Base-by-base conservation (phyloP, 768 basidiomycete genomes). In the Lentinula sp. region DNA sequence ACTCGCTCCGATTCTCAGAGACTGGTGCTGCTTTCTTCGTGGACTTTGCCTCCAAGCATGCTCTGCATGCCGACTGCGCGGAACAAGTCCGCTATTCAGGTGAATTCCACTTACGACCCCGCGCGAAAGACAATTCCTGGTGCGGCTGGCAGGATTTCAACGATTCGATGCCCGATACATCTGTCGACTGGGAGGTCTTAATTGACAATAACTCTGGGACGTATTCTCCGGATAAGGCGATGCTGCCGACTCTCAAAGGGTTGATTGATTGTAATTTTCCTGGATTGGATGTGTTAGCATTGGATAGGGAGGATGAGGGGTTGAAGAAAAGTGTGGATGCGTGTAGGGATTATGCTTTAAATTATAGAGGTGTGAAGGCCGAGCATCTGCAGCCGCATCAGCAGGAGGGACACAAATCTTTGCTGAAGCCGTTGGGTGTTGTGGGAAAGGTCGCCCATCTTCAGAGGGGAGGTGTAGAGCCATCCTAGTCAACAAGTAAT, bases 201-300 rank as follows among this genome's bases (percentile, higher is more conserved):
- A 83, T 94, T 67, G 92, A 94, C 70, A 94, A 95, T 67, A 89
- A 89, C 68, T 87, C 84, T 65, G 92, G 92, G 53, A 95, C 91
- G 56, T 93, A 94, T 69, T 80, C 89, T 35, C 92, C 93, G 1
- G 84, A 91, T 67, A 77, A 79, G 57, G 70, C 66, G 57, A 67
- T 93, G 64, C 73, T 94, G 2, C 86, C 87, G 0, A 69, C 76
- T 46, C 70, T 93, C 60, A 81, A 83, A 68, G 77, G 75, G 64
- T 74, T 90, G 31, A 68, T 94, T 55, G 85, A 90, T 72, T 79
- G 80, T 66, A 93, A 94, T 68, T 91, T 95, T 68, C 76, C 82
- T 18, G 86, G 85, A 2, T 77, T 91, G 61, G 70, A 65, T 37
- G 76, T 92, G 18, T 68, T 78, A 55, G 84, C 84, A 35, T 74